phyloP scores from a whole-genome alignment of 208 protist species.

The Acanthamoeba healyi region DNA sequence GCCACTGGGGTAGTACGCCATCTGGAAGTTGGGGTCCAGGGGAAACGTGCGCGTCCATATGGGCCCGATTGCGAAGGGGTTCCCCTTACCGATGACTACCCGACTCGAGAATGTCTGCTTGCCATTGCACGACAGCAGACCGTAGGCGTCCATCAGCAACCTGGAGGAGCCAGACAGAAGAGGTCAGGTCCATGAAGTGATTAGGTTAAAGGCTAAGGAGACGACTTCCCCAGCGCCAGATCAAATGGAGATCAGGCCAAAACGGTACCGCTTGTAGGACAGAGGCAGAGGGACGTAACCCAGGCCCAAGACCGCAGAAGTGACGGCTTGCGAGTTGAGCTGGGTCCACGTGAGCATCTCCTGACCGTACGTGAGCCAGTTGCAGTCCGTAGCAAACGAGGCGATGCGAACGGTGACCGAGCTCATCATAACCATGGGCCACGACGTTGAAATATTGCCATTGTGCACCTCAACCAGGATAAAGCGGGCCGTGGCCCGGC shows the following conservation, averaged over 20 bases:
- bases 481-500: not conserved
- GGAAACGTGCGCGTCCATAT: not conserved
- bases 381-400: not conserved
- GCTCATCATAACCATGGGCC: not conserved
- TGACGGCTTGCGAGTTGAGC: not conserved
- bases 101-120: not conserved
- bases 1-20: not conserved
- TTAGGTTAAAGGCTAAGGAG: no score
- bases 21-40: not conserved
- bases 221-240: no score
- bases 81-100: not conserved
- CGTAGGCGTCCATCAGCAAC: not conserved
- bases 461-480: not conserved
- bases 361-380: not conserved
- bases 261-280: slow-evolving; percentile 1
- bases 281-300: not conserved
- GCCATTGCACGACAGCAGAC: not conserved
- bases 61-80: not conserved
- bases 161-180: not conserved
- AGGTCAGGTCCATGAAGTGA: no score
- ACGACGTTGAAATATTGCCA: not conserved
- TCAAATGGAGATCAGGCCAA: no score
- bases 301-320: not conserved
- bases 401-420: no score
- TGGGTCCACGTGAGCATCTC: slow-evolving; percentile 5